These are phyloP conservation scores for Hypoxylon sp. DNA, from an alignment of 2,329 filamentous ascomycete genomes.

Conservation along the genomic window DNA sequence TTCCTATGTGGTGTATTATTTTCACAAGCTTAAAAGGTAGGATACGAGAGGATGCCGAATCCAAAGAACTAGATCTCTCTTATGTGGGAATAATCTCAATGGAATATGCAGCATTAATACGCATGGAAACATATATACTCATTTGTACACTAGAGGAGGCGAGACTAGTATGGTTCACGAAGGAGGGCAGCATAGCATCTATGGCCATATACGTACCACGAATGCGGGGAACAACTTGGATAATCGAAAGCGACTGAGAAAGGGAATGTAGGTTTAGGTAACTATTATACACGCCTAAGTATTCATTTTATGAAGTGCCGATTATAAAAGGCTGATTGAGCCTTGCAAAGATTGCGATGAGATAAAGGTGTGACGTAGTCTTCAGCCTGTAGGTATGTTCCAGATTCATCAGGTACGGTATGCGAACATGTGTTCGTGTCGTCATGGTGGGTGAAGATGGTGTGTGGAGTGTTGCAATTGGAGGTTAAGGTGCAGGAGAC, in stretches of 20 bases:
- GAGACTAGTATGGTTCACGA: not conserved
- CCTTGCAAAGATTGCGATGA: not conserved
- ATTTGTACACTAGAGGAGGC: not conserved
- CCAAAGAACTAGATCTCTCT: not conserved
- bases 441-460: slow-evolving; percentile 3
- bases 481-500: slow-evolving; percentile 10
- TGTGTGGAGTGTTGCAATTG: slow-evolving; percentile 26
- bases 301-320: not conserved
- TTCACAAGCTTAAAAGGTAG: not conserved
- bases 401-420: slow-evolving; percentile 5
- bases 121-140: not conserved
- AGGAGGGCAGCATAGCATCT: no score
- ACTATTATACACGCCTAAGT: not conserved
- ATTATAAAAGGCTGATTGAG: no score
- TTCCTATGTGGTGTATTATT: not conserved
- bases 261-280: not conserved
- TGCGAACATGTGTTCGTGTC: slow-evolving; percentile 1
- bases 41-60: not conserved
- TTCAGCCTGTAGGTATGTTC: slow-evolving; percentile 3
- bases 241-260: no score
- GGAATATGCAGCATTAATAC: not conserved
- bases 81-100: not conserved
- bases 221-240: not conserved
- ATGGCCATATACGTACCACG: not conserved
- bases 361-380: not conserved